Evolutionary conservation across 208 protist species (phyloP), one percentile per base, ranked within the genome.

Genomic region (Trichomonas gallinae): DNA sequence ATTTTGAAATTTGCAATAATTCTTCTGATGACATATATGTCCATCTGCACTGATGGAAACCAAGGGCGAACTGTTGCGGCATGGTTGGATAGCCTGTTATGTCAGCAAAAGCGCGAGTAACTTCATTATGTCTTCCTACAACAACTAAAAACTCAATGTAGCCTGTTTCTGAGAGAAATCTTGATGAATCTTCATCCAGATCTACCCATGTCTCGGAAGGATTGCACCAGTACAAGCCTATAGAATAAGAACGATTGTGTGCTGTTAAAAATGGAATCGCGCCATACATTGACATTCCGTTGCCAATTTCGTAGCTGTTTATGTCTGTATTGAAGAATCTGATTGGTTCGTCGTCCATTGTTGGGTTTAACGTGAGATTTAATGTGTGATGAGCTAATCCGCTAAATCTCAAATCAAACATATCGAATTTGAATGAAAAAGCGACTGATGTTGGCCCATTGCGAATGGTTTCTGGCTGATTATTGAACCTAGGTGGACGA

Each of bases 31-130:
- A 98, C 85, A 98, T 98, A 97, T 99, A 99, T 96, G 98, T 98
- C 99, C 99, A 99, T 48, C 99, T 98, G 97, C 98, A 99, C 97
- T 99, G 99, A 97, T 99, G 99, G 97, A 99, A 99, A 10, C 98
- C 99, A 0, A 99, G 97, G 15, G 98, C 97, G 97, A 99, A 99
- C 96, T 98, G 97, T 83, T 98, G 99, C 36, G 99, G 99, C 96
- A 99, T 96, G 21, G 98, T 88, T 0, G 98, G 98, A 34, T 97
- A 88, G 36, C 99, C 99, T 0, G 99, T 99, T 46, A 99, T 96
- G 31, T 96, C 96, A 15, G 98, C 98, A 97, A 99, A 99, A 97
- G 99, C 98, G 63, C 96, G 96, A 83, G 99, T 98, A 40, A 99
- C 98, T n/a, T 98, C 96, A 4, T 96, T 63, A 45, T 98, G 98